Conservation (phyloP, 2,329 filamentous ascomycete genomes). For the Talaromyces piceae region DNA sequence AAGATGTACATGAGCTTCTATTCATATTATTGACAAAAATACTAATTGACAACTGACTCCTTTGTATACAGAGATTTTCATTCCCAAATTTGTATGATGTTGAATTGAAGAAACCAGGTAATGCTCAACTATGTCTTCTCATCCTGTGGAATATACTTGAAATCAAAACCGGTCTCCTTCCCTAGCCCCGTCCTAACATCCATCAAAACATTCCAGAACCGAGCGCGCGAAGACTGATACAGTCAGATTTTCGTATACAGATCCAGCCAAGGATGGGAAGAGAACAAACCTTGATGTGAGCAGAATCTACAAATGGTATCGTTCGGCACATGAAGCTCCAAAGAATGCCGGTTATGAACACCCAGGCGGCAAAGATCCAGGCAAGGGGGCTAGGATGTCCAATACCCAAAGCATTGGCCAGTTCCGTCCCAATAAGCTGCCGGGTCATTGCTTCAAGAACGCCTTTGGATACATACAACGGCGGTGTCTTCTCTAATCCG, state of each 20-base stretch:
- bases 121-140: background rate
- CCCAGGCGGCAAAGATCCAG: background rate
- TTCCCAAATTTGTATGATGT: too few relatives aligned
- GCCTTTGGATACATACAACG: slow-evolving; percentile 56
- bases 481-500: slow-evolving; percentile 58
- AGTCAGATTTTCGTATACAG: slow-evolving; percentile 1
- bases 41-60: background rate
- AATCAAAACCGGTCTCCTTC: slow-evolving; percentile 57
- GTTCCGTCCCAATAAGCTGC: slow-evolving; percentile 61
- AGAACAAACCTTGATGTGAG: background rate
- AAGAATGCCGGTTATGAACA: background rate
- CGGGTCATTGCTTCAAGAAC: slow-evolving; percentile 62
- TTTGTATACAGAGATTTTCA: background rate
- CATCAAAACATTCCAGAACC: slow-evolving; percentile 45
- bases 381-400: background rate
- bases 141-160: slow-evolving; percentile 48
- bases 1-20: too few relatives aligned
- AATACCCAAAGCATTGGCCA: slow-evolving; percentile 55
- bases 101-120: background rate
- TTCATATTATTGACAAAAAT: too few relatives aligned
- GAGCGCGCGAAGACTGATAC: background rate
- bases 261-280: background rate
- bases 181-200: slow-evolving; percentile 59
- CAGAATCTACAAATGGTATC: background rate
- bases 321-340: background rate